Evolutionary conservation across 75 land plant species (phyloP), one percentile per base, ranked within the genome.

Genomic region (Pinus taeda): DNA sequence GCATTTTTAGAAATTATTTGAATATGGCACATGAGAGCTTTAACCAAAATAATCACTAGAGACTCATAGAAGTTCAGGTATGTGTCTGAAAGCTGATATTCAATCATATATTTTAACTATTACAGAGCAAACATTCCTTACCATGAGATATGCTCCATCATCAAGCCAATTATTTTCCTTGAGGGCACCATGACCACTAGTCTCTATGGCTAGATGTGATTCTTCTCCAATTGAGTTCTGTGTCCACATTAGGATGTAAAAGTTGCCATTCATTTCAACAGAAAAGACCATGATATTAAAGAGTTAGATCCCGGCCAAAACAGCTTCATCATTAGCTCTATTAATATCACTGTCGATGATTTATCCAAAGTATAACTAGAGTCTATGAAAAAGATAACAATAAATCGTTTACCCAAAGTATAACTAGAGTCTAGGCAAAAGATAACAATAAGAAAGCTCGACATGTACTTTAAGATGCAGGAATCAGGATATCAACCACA

Each of bases 91-190:
- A 74, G 37, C 33, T 6, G 36, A 5, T 26, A 49, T n/a, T 14
- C 15, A 72, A 13, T 29, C 29, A 53, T 53, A 12, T 6, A 74
- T 74, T n/a, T 49, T 3, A 53, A 74, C 8, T 22, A 22, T 14
- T 74, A 4, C n/a, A 75, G 67, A 65, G 30, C 20, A 72, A 75
- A 12, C 14, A 4, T 1, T 67, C 24, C 85, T 58, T 83, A 95
- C 99, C 99, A 97, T 97, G 26, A 93, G 88, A 77, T 91, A 97
- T 75, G 99, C 99, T 64, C 99, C 99, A 93, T 97, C 99, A 80
- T 97, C 99, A 56, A 97, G 99, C 99, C 99, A 97, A 69, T 86
- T 86, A 77, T 97, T 97, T 80, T 97, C 99, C 83, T 97, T 97
- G 59, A 97, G 89, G 60, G 99, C 99, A 77, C 99, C 99, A 87